Conservation (phyloP, 768 basidiomycete species). For the Rhizopogon vesiculosus region DNA sequence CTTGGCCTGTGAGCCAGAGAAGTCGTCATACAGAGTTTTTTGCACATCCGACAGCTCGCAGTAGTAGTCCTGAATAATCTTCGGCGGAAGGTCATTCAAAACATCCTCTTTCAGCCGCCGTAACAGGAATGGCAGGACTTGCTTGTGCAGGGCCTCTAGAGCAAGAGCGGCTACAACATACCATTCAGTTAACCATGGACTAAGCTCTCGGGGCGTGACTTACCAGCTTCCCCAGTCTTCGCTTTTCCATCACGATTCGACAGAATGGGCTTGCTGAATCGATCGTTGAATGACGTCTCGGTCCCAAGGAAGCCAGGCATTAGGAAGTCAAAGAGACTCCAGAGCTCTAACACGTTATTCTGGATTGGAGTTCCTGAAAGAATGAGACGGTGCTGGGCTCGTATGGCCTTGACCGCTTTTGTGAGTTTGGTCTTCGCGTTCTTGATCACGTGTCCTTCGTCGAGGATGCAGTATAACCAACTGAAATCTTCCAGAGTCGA, state of each 20-base stretch:
- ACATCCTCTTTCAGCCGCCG: constrained; percentile 98
- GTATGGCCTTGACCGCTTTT: constrained; percentile 88
- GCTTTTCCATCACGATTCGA: constrained; percentile 94
- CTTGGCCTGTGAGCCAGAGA: constrained; percentile 73
- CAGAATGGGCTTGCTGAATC: constrained; percentile 93
- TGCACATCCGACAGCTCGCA: constrained; percentile 96
- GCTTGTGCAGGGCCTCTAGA: constrained; percentile 94
- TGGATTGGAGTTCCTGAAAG: constrained; percentile 98
- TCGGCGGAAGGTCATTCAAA: constrained; percentile 90
- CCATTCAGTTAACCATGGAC: background rate
- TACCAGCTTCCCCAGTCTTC: constrained; percentile 92
- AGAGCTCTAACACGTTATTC: constrained; percentile 96
- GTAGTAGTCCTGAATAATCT: constrained; percentile 99
- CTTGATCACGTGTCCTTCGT: constrained; percentile 99
- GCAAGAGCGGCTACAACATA: constrained; percentile 74
- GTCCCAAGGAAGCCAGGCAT: constrained; percentile 99
- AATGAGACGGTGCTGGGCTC: constrained; percentile 89
- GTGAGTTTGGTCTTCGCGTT: constrained; percentile 98
- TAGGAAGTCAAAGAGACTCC: constrained; percentile 98
- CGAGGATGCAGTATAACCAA: constrained; percentile 96
- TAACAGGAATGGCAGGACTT: constrained; percentile 96
- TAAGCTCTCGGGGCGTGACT: constrained; percentile 21
- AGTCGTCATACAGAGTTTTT: constrained; percentile 92
- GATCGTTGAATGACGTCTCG: constrained; percentile 89
- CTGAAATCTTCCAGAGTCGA: constrained; percentile 62